Evolutionary conservation across 192 early-diverging fungal genomes (phyloP).

Genomic region (Coemansia sp.): DNA sequence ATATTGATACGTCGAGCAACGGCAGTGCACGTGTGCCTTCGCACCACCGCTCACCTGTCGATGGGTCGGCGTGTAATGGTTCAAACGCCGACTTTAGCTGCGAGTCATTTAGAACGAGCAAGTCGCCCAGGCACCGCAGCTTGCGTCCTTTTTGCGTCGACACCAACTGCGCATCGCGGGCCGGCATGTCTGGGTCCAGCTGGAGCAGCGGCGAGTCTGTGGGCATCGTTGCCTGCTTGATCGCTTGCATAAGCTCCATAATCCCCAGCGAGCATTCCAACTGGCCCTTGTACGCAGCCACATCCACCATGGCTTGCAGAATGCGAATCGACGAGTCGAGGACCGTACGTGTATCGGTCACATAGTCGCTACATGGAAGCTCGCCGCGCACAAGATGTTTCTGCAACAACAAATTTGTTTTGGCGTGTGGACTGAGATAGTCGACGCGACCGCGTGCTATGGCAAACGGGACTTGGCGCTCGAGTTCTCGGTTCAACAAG

Average conservation of each 20-base stretch:
- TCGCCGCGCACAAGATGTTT: slow-evolving; percentile 77
- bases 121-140: slow-evolving; percentile 26
- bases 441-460: slow-evolving; percentile 53
- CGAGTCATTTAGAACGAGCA: slow-evolving; percentile 46
- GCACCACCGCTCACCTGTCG: slow-evolving; percentile 21
- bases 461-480: slow-evolving; percentile 66
- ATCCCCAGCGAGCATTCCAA: slow-evolving; percentile 64
- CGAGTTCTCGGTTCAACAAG: slow-evolving; percentile 79
- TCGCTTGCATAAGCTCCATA: slow-evolving; percentile 84
- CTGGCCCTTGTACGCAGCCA: slow-evolving; percentile 70
- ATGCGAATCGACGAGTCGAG: slow-evolving; percentile 91
- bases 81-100: slow-evolving; percentile 17
- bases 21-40: slow-evolving; percentile 39
- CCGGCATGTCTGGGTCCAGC: slow-evolving; percentile 56
- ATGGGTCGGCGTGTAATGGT: slow-evolving; percentile 2
- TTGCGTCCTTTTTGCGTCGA: neutral
- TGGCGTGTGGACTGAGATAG: slow-evolving; percentile 86
- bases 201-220: slow-evolving; percentile 72
- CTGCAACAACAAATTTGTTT: slow-evolving; percentile 88
- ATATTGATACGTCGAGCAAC: slow-evolving; percentile 19
- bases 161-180: slow-evolving; percentile 8
- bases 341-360: slow-evolving; percentile 86
- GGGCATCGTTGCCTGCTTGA: slow-evolving; percentile 89
- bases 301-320: slow-evolving; percentile 92
- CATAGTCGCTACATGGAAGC: slow-evolving; percentile 86